Evolutionary conservation across 2,329 filamentous ascomycete genomes (phyloP), one percentile per base, ranked within the genome.

Genomic region (Tricladium varicosporioides): DNA sequence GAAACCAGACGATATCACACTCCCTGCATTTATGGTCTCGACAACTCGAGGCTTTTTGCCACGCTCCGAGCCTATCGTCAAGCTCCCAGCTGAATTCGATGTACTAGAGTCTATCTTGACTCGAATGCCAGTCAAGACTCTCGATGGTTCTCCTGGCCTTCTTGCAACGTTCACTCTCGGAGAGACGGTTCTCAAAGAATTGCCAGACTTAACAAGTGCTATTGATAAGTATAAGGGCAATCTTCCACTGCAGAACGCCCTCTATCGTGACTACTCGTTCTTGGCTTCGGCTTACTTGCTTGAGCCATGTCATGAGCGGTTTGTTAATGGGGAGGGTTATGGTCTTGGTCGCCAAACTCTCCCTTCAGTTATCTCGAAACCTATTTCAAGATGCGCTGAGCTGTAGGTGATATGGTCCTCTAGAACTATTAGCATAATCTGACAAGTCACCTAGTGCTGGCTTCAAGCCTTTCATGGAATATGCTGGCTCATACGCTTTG

Each of bases 381-480:
- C 92, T 0, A 91, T 97, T 69, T 88, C 89, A 49, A 86, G 85
- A 63, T 91, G 91, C 74, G 91, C 91, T 56, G 85, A 92, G 69
- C 79, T 96, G 91, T 96, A 80, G 80, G 89, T 84, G n/a, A 43
- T 51, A 40, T 5, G 36, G 8, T 32, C 44, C 13, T 22, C 13
- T 8, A 15, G 15, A 31, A 48, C 10, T 48, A 31, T 16, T 42
- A 3, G 45, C 36, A 31, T 2, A 40, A 1, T 31, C 55, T 61
- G 13, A 61, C 36, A 32, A 11, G 32, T 16, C 5, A 57, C 18
- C n/a, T 77, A 81, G 53, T 74, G 77, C 79, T 63, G 87, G 91
- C 56, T 92, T 96, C 72, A 90, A 93, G 67, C 91, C 92, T 1
- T 96, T 95, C 76, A 93, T 96, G 89, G 91, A 94, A 68, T 96